Percentiles rank a stretch among this genome's conserved stretches.
Evolutionary conservation across 164 flowering plant genomes (phyloP).

Genomic region (Chimonanthus salicifolius): DNA sequence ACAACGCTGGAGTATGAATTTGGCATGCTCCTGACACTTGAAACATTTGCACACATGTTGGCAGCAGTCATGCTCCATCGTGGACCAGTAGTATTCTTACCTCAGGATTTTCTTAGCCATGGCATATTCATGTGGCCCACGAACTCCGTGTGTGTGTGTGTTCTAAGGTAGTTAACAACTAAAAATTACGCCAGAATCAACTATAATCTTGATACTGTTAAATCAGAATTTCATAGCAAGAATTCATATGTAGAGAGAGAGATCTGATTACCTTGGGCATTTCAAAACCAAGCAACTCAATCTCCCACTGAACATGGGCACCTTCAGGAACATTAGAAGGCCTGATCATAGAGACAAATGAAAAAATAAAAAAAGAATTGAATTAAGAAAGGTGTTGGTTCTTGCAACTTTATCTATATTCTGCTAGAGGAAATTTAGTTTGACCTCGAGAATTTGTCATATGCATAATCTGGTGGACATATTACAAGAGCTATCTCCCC

Average conservation of each 20-base stretch:
- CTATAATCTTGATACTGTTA: too few relatives aligned
- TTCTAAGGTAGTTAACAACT: too few relatives aligned
- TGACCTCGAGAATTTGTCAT: slow-evolving; percentile 90
- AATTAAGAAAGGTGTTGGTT: not conserved
- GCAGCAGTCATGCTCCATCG: too few relatives aligned
- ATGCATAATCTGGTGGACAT: slow-evolving; percentile 99
- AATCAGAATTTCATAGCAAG: too few relatives aligned
- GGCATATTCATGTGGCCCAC: too few relatives aligned
- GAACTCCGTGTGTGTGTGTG: too few relatives aligned
- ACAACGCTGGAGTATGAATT: too few relatives aligned
- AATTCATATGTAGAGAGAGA: not conserved
- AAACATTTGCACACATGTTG: too few relatives aligned
- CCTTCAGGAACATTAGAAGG: slow-evolving; percentile 90
- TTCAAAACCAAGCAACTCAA: slow-evolving; percentile 94
- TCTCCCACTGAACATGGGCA: slow-evolving; percentile 89
- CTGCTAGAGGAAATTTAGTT: not conserved
- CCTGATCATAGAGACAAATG: slow-evolving; percentile 32
- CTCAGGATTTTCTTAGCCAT: too few relatives aligned
- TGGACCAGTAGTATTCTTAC: too few relatives aligned
- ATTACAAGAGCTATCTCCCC: slow-evolving; percentile 86
- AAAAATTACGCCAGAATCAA: too few relatives aligned
- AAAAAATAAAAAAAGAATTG: not conserved
- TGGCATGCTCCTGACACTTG: too few relatives aligned
- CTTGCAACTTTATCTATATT: not conserved
- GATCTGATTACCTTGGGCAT: slow-evolving; percentile 62